A percentile compares a stretch with the other conserved stretches of the same genome.
Evolutionary conservation across 139 green algal genomes (phyloP).

Genomic region (Edaphochlamys debaryana): DNA sequence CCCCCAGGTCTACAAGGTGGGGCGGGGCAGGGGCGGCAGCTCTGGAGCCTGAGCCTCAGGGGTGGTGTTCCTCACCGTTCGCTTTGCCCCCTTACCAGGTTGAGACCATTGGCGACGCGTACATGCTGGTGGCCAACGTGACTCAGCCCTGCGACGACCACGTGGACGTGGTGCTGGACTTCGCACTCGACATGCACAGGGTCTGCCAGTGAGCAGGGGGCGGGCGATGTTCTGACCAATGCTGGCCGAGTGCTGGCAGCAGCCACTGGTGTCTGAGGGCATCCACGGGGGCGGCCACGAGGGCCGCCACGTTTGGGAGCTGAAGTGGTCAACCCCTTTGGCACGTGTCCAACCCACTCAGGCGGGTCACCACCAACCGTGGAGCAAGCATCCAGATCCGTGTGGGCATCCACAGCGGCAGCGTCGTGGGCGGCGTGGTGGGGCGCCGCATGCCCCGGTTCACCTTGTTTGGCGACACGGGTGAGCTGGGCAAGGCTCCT

Average conservation of each 20-base stretch:
- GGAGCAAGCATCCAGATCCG: slow-evolving; percentile 27
- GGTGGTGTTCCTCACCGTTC: no score
- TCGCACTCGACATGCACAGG: slow-evolving; percentile 24
- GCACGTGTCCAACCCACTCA: no score
- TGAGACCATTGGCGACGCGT: no score
- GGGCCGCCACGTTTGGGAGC: no score
- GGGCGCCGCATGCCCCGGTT: slow-evolving; percentile 25
- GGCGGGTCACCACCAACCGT: slow-evolving; percentile 8
- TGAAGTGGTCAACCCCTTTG: no score
- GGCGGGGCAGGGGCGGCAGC: no score
- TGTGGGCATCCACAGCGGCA: slow-evolving; percentile 26
- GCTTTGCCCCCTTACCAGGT: no score
- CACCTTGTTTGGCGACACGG: slow-evolving; percentile 27
- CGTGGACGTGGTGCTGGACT: slow-evolving; percentile 32
- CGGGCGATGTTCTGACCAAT: no score
- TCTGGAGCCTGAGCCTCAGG: no score
- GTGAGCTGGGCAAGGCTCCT: background rate
- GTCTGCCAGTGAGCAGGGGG: background rate
- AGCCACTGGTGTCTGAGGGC: background rate
- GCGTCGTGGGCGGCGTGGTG: slow-evolving; percentile 29
- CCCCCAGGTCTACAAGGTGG: no score
- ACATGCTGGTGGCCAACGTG: slow-evolving; percentile 38
- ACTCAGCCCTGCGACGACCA: slow-evolving; percentile 6
- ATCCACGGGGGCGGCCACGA: background rate
- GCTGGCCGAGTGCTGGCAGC: no score